These are phyloP conservation scores for Cercophora sp. DNA, from an alignment of 495 filamentous ascomycete genomes.

Conservation along the genomic window DNA sequence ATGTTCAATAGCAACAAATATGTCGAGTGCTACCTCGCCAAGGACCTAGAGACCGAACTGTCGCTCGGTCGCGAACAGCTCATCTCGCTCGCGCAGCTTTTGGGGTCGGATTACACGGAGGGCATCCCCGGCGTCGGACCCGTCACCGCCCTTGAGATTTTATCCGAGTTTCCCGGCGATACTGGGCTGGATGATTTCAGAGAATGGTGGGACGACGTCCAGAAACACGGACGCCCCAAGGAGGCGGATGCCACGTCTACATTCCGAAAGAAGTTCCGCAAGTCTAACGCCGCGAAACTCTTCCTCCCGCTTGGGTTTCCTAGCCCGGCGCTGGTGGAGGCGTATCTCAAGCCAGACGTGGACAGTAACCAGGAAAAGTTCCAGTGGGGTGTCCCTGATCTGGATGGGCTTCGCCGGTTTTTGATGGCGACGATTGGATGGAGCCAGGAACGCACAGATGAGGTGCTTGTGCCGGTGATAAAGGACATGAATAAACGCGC, in stretches of 20 bases:
- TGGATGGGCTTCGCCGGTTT: constrained; percentile 78
- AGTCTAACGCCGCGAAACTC: constrained; percentile 68
- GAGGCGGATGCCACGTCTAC: constrained; percentile 48
- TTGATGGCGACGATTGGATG: constrained; percentile 94
- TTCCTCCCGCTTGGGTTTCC: constrained; percentile 81
- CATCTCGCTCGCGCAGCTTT: constrained; percentile 80
- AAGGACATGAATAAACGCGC: constrained; percentile 86
- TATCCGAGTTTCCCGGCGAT: constrained; percentile 73
- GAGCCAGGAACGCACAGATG: constrained; percentile 84
- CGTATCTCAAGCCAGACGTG: constrained; percentile 82
- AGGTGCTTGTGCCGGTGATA: constrained; percentile 91
- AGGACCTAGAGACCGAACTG: constrained; percentile 84
- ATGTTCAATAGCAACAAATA: constrained; percentile 98
- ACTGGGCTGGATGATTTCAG: constrained; percentile 62
- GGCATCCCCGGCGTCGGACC: constrained; percentile 86
- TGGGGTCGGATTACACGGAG: constrained; percentile 93
- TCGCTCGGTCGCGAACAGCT: constrained; percentile 76
- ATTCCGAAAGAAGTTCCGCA: constrained; percentile 82
- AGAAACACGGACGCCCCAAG: constrained; percentile 50
- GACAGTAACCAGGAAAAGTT: constrained; percentile 74
- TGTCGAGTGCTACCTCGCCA: constrained; percentile 91
- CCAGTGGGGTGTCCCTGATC: constrained; percentile 91
- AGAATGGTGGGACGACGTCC: constrained; percentile 82
- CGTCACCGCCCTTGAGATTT: constrained; percentile 85
- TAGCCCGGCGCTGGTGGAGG: constrained; percentile 61